Evolutionary conservation across 345 rosid genomes (phyloP), one percentile per base, ranked within the genome.

Genomic region (Excoecaria agallocha): DNA sequence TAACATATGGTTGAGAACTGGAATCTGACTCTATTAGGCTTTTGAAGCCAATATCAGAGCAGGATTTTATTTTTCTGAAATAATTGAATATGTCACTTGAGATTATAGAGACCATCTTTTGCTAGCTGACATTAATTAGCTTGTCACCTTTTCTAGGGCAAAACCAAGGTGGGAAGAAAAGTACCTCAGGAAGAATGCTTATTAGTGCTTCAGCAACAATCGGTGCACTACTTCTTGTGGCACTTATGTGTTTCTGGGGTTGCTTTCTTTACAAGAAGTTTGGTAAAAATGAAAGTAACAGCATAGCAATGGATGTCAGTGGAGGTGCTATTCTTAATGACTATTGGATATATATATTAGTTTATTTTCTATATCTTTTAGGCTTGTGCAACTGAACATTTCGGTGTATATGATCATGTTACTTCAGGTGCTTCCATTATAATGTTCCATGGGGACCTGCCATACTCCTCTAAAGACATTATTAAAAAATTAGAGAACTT

Each of bases 171-270:
- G 88, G 83, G 56, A 87, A 84, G 84, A 91, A 80, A 81, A 93
- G 85, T 73, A 78, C 87, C 72, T 85, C 98, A 54, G 94, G 91
- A 54, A 82, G 89, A 78, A 81, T 95, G 62, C 89, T 95, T 62
- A 88, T 93, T 73, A 93, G 99, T 81, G 93, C 99, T 66, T 91
- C 92, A 73, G 98, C 98, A 52, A 95, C 99, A 22, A 85, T 95
- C 43, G 99, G 99, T 68, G 98, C 97, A 61, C 85, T 95, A 59
- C 98, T 95, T 81, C 84, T 95, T 78, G 98, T 95, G 81, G 99
- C 99, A 56, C 97, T 95, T 66, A 95, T 95, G 99, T 91, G 98
- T 81, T 95, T 91, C 72, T 95, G 96, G 98, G 99, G 99, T 38
- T 95, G 99, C 86, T 93, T 95, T 86, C 91, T 95, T 69, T 95